Base-by-base conservation (phyloP, 2,329 filamentous ascomycete species). In the Metarhizium album region DNA sequence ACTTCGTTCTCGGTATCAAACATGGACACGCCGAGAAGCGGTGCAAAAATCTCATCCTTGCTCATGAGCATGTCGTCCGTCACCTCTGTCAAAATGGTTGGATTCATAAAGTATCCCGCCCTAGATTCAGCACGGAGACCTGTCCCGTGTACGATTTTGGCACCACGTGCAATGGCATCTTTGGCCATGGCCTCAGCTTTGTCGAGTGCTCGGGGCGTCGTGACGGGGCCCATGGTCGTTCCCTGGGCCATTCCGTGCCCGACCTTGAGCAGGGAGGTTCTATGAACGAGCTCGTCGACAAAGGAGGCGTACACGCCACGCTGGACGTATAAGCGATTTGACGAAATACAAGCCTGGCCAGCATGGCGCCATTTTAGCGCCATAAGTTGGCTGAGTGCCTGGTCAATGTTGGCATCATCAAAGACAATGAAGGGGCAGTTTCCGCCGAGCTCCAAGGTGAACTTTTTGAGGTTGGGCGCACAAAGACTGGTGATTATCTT, bases 1-100 rank as follows among this genome's bases (percentile, higher is more conserved):
- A 86, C 84, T 53, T 89, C 83, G 31, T 82, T 79, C 63, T 89
- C 84, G 0, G 76, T 80, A 29, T 84, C 74, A 62, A 88, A 88
- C 14, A 75, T 70, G 66, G 86, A 86, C 2, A 88, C 64, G 1
- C 80, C 83, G 0, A 83, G 82, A 0, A 88, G 75, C 2, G 84
- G 85, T 1, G 83, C 84, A 59, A 88, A 88, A 0, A 83, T 87
- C 65, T 88, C 84, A 57, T 88, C 84, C 2, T 72, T 70, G 24
- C 81, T 77, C 53, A 88, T 70, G 51, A 74, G 67, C 84, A 87
- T 88, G 37, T 83, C 75, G 54, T 73, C 71, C 13, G 68, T 85
- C 74, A 86, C 83, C 46, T 79, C 77, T 14, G 79, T 76, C 49
- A 89, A 72, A 27, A 88, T 81, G 0, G 84, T 87, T 1, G 82